Evolutionary conservation across 352 stramenopile genomes (phyloP), one percentile per base, ranked within the genome.

Genomic region (Hyaloperonospora brassicae): DNA sequence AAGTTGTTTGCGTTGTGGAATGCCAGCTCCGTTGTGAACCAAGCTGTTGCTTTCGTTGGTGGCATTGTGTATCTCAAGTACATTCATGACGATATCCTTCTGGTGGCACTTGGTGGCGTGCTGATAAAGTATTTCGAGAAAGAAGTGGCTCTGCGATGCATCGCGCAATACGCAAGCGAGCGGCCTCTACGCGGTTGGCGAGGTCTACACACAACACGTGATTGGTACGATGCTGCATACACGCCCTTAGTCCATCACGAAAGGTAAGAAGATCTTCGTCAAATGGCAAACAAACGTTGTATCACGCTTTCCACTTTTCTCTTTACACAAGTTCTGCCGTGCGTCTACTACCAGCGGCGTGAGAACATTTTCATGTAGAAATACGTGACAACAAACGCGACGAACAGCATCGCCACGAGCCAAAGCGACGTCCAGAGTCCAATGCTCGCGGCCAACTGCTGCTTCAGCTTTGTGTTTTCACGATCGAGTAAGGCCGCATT

Each of bases 141-240:
- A 51, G 66, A 82, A 48, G 47, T 85, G 21, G 73, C 76, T 0
- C 52, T 90, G 44, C 76, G 66, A 25, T 89, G 82, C 57, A 81
- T 93, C 13, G 84, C 79, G 6, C 79, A 90, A 59, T 93, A 89
- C 45, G 80, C 76, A 27, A 71, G 61, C 21, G 76, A 89, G 47
- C 77, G 84, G 0, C 63, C 69, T 23, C 61, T 89, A 23, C 72
- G 76, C 2, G 84, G 84, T 13, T 93, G 84, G 84, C 67, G 78
- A 42, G 84, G 81, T 0, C 66, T 93, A 1, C 81, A 89, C 55
- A 93, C 81, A 1, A 93, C 84, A 5, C 82, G 81, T 39, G 84
- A 93, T 59, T 93, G 82, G 79, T 93, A 93, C 53, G 84, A 93
- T 60, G 73, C 80, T 31, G 80, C 84, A 9, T 92, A 91, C 66